Evolutionary conservation across 1,139 yeast genomes (phyloP), one percentile per base, ranked within the genome.

Genomic region (Lodderomyces pseudojiufengensis): DNA sequence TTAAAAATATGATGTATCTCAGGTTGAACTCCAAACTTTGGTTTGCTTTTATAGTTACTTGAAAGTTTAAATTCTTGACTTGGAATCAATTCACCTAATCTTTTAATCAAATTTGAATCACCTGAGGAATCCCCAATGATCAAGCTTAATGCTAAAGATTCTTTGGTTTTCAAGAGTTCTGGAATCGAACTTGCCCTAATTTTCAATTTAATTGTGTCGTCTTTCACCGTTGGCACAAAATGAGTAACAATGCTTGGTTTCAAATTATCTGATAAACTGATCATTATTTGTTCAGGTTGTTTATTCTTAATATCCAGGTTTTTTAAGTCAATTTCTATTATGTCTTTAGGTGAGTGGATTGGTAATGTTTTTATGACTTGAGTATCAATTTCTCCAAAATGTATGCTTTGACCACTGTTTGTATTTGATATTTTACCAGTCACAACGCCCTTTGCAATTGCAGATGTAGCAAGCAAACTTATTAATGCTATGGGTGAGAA

Each of bases 1-100:
- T 70, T 71, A 69, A 88, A 88, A 32, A 66, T 60, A 56, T 87
- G 95, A 46, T 66, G 66, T 48, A 88, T 84, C 59, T 84, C 95
- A 6, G 84, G 80, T 55, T 72, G 62, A 21, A 65, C 53, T 2
- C 73, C 80, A 41, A 76, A 61, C 51, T 73, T 66, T 9, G 10
- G 5, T 7, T 53, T 45, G n/a, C 70, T 59, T 39, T 59, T 52
- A 41, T 65, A 54, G 7, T 50, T 51, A 31, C 51, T 48, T 10
- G 59, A 42, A 2, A 40, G 45, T 37, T 52, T 49, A 38, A 67
- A 51, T 14, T 57, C 63, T 4, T 46, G 51, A 29, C 58, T 36
- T n/a, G 73, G 70, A 12, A 57, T 37, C 18, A 70, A 38, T 41
- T 66, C 67, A 11, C 56, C 63, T 47, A 67, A 56, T 21, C 51